Percentiles rank a stretch among this genome's conserved stretches.
Conservation (phyloP, 768 basidiomycete genomes). For the Peribolospora baueri region DNA sequence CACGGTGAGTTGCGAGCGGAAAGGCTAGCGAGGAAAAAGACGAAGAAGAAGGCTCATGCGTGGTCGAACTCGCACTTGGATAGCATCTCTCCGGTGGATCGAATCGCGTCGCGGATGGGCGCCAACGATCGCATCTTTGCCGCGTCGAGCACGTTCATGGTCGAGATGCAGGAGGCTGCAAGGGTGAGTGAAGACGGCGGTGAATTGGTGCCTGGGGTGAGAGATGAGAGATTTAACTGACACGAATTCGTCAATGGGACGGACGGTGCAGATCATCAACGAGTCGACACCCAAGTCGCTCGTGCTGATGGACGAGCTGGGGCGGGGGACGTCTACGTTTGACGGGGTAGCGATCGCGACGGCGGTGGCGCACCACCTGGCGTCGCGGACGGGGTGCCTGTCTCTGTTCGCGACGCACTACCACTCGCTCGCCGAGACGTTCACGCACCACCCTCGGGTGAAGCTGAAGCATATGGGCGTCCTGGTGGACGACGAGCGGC, state of each 20-base stretch:
- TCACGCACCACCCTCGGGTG: conserved; percentile 32
- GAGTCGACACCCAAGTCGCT: conserved; percentile 83
- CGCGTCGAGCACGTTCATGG: conserved; percentile 53
- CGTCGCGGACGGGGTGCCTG: conserved; percentile 70
- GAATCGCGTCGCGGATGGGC: conserved; percentile 90
- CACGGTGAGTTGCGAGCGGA: conserved; percentile 29
- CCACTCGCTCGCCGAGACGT: conserved; percentile 83
- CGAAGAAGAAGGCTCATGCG: too few species aligned
- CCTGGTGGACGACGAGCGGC: conserved; percentile 70
- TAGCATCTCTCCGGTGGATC: conserved; percentile 68
- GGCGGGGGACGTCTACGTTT: conserved; percentile 68
- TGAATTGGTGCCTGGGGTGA: too few species aligned
- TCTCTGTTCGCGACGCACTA: conserved; percentile 98
- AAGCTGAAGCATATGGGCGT: conserved; percentile 91
- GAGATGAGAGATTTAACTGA: not conserved
- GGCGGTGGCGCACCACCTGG: conserved; percentile 78
- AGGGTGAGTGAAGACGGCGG: too few species aligned
- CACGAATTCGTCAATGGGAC: not conserved
- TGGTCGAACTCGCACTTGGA: not conserved
- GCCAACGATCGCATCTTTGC: conserved; percentile 96
- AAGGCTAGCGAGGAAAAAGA: too few species aligned
- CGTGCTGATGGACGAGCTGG: conserved; percentile 61
- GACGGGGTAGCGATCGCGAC: conserved; percentile 99
- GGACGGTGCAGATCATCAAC: conserved; percentile 44
- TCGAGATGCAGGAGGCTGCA: conserved; percentile 60